Evolutionary conservation across 495 filamentous ascomycete species (phyloP).

Genomic region (Neurospora terricola): DNA sequence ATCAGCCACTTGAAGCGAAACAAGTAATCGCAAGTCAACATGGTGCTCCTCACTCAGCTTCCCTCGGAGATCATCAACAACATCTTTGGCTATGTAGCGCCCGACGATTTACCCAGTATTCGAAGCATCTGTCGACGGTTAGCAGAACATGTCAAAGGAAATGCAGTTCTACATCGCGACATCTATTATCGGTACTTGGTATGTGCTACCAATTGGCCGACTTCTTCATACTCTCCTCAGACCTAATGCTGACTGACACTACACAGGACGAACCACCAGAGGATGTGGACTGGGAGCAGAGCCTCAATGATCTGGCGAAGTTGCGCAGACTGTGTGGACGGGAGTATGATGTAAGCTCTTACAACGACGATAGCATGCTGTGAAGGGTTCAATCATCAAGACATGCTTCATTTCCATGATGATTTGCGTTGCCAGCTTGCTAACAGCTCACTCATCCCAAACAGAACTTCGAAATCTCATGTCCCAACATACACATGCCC

Average conservation of each 20-base stretch:
- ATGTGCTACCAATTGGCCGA: constrained; percentile 1
- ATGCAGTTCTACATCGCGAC: constrained; percentile 41
- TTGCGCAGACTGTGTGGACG: background rate
- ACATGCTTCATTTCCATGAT: background rate
- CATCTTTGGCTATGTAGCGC: constrained; percentile 45
- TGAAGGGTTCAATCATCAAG: background rate
- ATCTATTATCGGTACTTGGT: constrained; percentile 40
- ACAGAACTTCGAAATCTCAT: background rate
- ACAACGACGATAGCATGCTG: background rate
- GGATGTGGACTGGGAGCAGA: constrained; percentile 39
- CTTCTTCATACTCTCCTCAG: background rate
- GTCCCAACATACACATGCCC: background rate
- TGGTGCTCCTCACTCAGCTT: constrained; percentile 29
- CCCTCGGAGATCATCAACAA: constrained; percentile 49
- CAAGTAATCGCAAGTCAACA: constrained; percentile 1
- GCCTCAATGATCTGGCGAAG: constrained; percentile 37
- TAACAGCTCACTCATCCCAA: background rate
- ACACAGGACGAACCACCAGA: constrained; percentile 30
- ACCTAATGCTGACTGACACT: constrained; percentile 2
- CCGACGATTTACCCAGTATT: constrained; percentile 39
- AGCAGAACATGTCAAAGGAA: constrained; percentile 37
- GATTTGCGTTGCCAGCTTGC: background rate
- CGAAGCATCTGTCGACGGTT: constrained; percentile 38
- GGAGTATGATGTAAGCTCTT: background rate
- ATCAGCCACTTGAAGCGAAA: background rate